A percentile compares a stretch with the other conserved stretches of the same genome.
Conservation (phyloP, 1,139 yeast genomes). For the Debaryomyces sp. region DNA sequence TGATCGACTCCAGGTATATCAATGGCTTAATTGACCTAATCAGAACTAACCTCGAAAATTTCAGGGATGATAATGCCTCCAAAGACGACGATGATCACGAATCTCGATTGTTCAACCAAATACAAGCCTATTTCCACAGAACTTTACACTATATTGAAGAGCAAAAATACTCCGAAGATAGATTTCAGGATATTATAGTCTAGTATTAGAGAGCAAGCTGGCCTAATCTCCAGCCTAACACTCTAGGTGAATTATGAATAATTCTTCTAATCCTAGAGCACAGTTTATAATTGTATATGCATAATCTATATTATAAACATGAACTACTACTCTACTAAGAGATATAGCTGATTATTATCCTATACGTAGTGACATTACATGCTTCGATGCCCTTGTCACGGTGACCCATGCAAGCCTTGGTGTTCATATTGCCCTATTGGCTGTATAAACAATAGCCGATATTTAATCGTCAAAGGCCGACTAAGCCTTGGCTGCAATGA, state of each 20-base stretch:
- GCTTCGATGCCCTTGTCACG: background rate
- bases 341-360: background rate
- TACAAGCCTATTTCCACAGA: conserved; percentile 54
- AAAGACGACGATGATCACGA: conserved; percentile 39
- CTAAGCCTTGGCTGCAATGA: conserved; percentile 3
- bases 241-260: background rate
- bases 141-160: conserved; percentile 66
- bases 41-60: conserved; percentile 68
- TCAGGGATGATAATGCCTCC: conserved; percentile 32
- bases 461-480: background rate
- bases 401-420: background rate
- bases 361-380: background rate
- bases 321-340: background rate
- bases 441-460: background rate
- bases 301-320: background rate
- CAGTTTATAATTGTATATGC: background rate
- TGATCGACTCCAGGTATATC: conserved; percentile 72
- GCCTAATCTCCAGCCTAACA: background rate
- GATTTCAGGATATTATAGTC: conserved; percentile 50
- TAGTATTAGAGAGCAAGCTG: conserved; percentile 6
- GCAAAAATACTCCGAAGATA: conserved; percentile 66
- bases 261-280: background rate
- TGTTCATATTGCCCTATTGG: background rate
- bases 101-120: conserved; percentile 34
- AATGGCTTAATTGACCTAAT: conserved; percentile 87